Conservation (phyloP, 2,329 filamentous ascomycete species). For the Pseudogymnoascus sp. region DNA sequence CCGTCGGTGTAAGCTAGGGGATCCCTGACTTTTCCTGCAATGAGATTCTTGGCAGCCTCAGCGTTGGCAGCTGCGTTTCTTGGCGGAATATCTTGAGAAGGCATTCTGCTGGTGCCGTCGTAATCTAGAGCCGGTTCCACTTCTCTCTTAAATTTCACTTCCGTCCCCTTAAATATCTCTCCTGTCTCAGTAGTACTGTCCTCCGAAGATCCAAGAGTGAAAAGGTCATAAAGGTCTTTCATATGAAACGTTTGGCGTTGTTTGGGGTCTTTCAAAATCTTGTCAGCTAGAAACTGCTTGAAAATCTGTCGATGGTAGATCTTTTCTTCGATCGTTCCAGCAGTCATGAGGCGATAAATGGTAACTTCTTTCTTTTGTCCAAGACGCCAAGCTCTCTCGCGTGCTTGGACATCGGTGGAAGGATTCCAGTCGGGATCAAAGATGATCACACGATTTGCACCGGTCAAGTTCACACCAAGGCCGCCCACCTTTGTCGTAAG, state of each 20-base stretch:
- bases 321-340: constrained; percentile 97
- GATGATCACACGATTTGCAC: constrained; percentile 92
- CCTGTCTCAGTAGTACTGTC: constrained; percentile 73
- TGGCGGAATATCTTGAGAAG: constrained; percentile 16
- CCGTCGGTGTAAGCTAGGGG: constrained; percentile 26
- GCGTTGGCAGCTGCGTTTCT: background rate
- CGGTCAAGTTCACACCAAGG: constrained; percentile 86
- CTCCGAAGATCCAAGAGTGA: constrained; percentile 62
- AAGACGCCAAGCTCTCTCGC: constrained; percentile 89
- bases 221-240: constrained; percentile 84
- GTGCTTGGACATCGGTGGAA: constrained; percentile 88
- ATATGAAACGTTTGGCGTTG: constrained; percentile 86
- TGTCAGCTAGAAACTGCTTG: constrained; percentile 96
- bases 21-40: constrained; percentile 8
- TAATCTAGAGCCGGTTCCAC: constrained; percentile 21
- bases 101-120: constrained; percentile 7
- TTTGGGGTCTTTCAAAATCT: constrained; percentile 88
- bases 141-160: constrained; percentile 53
- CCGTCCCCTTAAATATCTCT: constrained; percentile 77
- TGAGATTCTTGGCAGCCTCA: background rate
- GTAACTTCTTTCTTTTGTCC: constrained; percentile 93
- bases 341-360: constrained; percentile 96
- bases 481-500: constrained; percentile 94
- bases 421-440: constrained; percentile 99
- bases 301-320: constrained; percentile 98